A percentile compares a stretch with the other conserved stretches of the same genome.
phyloP scores from a whole-genome alignment of 305 asterid genomes.

The Fraxinus floribunda region DNA sequence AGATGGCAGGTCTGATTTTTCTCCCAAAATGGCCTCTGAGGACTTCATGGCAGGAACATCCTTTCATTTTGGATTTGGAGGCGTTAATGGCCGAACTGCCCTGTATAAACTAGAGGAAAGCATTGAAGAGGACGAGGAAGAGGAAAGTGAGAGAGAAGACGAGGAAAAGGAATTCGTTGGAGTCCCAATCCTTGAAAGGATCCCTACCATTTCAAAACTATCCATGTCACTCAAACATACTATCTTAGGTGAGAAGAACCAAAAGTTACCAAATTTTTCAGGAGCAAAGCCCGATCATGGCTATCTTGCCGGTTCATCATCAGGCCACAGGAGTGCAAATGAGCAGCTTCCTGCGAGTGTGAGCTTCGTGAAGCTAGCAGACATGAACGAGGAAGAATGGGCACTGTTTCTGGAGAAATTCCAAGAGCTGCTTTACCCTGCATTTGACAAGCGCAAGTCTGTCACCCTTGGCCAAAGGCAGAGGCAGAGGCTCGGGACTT shows the following conservation, averaged over 20 bases:
- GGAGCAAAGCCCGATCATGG: conserved; percentile 47
- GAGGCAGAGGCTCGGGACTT: conserved; percentile 70
- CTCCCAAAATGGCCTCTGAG: conserved; percentile 37
- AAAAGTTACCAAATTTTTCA: conserved; percentile 41
- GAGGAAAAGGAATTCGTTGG: conserved; percentile 34
- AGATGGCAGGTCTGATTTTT: conserved; percentile 38
- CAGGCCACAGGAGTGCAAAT: conserved; percentile 82
- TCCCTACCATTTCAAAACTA: conserved; percentile 40
- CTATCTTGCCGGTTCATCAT: conserved; percentile 51
- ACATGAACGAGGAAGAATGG: conserved; percentile 87
- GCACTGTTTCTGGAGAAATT: conserved; percentile 73
- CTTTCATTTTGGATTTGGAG: conserved; percentile 55
- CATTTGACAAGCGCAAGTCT: conserved; percentile 65
- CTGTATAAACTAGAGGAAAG: conserved; percentile 72
- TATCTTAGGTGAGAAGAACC: conserved; percentile 61
- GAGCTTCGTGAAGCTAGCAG: conserved; percentile 81
- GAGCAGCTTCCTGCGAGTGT: conserved; percentile 84
- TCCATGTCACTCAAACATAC: conserved; percentile 57
- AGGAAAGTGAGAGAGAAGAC: conserved; percentile 47
- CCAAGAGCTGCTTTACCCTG: conserved; percentile 69
- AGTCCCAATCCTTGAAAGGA: conserved; percentile 28
- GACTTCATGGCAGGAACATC: conserved; percentile 35
- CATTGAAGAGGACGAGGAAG: conserved; percentile 59
- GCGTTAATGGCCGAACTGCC: conserved; percentile 47
- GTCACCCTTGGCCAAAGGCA: conserved; percentile 61